Percentiles rank a stretch among this genome's conserved stretches.
Conservation (phyloP, 345 rosid genomes). For the Aquilaria sinensis region DNA sequence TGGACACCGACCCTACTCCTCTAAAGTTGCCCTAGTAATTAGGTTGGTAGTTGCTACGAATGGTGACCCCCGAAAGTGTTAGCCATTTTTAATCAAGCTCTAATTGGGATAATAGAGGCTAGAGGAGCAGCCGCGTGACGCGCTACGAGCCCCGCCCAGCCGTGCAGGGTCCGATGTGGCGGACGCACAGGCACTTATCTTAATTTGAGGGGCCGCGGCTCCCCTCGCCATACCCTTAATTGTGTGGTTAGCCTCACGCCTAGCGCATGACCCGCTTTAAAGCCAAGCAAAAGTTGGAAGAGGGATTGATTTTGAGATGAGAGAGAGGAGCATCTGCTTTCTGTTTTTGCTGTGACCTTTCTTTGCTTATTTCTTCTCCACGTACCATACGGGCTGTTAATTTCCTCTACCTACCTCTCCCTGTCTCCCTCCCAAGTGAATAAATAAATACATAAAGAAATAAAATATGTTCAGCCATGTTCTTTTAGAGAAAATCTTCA, state of each 20-base stretch:
- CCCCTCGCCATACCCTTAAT: constrained; percentile 3
- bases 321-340: not conserved
- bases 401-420: not conserved
- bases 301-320: too few relatives aligned
- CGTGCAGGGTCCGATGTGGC: too few relatives aligned
- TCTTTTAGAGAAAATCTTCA: not conserved
- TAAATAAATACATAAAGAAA: not conserved
- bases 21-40: not conserved
- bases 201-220: not conserved
- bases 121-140: not conserved
- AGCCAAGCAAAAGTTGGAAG: constrained; percentile 34
- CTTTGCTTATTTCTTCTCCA: not conserved
- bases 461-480: not conserved
- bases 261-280: constrained; percentile 41
- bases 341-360: not conserved
- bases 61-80: not conserved
- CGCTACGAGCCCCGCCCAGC: not conserved
- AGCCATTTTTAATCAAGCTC: not conserved
- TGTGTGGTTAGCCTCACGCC: constrained; percentile 19
- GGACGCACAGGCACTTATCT: not conserved
- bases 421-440: not conserved
- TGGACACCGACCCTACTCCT: too few relatives aligned
- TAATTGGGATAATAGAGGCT: not conserved
- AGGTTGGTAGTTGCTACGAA: constrained; percentile 24
- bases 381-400: not conserved